These are phyloP conservation scores for Fusarium graminum DNA, from an alignment of 2,329 filamentous ascomycete genomes.

Conservation along the genomic window DNA sequence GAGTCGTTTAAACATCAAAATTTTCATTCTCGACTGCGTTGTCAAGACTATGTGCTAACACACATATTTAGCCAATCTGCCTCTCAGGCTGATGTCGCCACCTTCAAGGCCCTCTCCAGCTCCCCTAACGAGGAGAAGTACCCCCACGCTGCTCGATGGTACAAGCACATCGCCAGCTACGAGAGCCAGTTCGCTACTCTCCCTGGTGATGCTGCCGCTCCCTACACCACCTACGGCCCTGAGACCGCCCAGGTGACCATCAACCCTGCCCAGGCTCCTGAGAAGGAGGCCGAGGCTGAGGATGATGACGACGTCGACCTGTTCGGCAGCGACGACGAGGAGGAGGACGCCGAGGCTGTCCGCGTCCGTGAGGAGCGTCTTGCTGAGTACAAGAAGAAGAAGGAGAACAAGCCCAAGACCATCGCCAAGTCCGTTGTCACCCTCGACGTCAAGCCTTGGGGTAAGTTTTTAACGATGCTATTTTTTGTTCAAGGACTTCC, in stretches of 20 bases:
- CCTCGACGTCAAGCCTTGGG: slow-evolving; percentile 98
- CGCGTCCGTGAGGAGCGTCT: slow-evolving; percentile 89
- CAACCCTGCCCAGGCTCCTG: slow-evolving; percentile 83
- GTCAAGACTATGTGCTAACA: slow-evolving; percentile 39
- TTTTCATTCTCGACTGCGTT: slow-evolving; percentile 7
- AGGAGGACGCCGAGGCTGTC: slow-evolving; percentile 90
- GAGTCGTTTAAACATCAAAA: slow-evolving; percentile 58
- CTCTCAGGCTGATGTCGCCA: slow-evolving; percentile 95
- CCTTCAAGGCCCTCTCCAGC: slow-evolving; percentile 88
- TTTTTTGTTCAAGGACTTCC: neutral
- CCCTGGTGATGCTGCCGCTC: slow-evolving; percentile 89
- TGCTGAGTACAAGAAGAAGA: slow-evolving; percentile 96
- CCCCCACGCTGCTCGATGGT: slow-evolving; percentile 96
- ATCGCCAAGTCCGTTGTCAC: slow-evolving; percentile 97
- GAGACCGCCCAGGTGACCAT: slow-evolving; percentile 81
- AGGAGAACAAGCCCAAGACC: slow-evolving; percentile 91
- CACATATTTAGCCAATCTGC: slow-evolving; percentile 65
- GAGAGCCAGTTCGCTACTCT: slow-evolving; percentile 93
- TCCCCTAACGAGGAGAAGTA: slow-evolving; percentile 86
- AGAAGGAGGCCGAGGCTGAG: slow-evolving; percentile 47
- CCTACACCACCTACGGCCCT: slow-evolving; percentile 91
- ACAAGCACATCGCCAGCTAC: slow-evolving; percentile 97
- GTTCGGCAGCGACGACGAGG: slow-evolving; percentile 93
- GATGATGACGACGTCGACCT: slow-evolving; percentile 85
- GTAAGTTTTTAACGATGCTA: slow-evolving; percentile 67